Evolutionary conservation across 768 basidiomycete genomes (phyloP), one percentile per base, ranked within the genome.

Genomic region (Mrakia blollopis): DNA sequence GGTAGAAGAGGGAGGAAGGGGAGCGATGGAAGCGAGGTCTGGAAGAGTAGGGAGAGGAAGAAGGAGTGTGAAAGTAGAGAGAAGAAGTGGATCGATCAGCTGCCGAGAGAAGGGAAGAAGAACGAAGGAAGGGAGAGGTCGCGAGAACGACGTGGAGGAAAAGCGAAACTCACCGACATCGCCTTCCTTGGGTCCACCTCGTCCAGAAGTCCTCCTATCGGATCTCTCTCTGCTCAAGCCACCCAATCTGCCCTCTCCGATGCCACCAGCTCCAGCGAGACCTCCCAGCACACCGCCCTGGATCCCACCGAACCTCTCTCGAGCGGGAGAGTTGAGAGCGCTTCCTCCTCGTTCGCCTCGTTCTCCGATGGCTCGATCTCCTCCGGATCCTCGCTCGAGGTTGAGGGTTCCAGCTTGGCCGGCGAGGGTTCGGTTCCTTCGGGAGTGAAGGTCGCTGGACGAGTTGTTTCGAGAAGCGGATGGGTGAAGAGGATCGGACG

Each of bases 251-350:
- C 73, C 73, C 21, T 74, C 73, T 41, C 69, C 67, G 18, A 47
- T 23, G n/a, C 63, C 67, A 32, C 75, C 75, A 57, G 35, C 77
- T 30, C 75, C 75, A 57, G 35, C 77, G 30, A 78, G 73, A 11
- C 73, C 73, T 52, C 77, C 77, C 30, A 78, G 77, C 10, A 75
- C 77, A 32, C 77, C 77, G 13, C 73, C 73, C 37, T 74, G 73
- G 35, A 78, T 78, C 14, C 77, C 77, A 21, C 77, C 73, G 68
- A 78, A 78, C 44, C 77, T 50, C 57, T 78, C 77, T 7, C 73
- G 52, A 21, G 57, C 73, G 32, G 77, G 77, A 23, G 72, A 74
- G 50, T 78, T 78, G n/a, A 75, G 69, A 37, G 73, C 57, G 71
- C 25, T 25, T 44, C 75, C 69, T 57, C 57, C 57, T 23, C 60